Conservation (phyloP, 2,329 filamentous ascomycete species). For the Fusarium kyushuense region DNA sequence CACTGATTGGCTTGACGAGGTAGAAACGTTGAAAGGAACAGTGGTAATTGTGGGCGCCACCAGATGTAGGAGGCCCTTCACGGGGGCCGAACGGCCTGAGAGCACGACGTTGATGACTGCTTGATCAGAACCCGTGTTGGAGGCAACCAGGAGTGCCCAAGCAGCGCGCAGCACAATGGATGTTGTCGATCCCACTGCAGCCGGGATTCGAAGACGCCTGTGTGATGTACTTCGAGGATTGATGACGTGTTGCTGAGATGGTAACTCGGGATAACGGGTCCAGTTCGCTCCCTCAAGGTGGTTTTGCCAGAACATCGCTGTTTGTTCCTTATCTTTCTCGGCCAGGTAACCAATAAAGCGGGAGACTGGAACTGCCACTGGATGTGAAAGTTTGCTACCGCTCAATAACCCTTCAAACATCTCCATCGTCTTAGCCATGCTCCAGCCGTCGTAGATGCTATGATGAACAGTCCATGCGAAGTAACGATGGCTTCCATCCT, state of each 20-base stretch:
- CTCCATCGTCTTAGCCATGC: constrained; percentile 3
- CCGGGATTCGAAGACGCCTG: not conserved
- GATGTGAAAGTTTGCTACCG: not conserved
- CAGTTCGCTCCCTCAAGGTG: not conserved
- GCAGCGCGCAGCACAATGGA: constrained; percentile 6
- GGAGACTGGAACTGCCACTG: not conserved
- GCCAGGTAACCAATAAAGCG: constrained; percentile 2
- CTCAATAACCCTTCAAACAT: not conserved
- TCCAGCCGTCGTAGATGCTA: constrained; percentile 6
- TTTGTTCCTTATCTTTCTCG: constrained; percentile 1
- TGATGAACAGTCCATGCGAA: constrained; percentile 8
- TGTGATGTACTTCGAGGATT: constrained; percentile 4
- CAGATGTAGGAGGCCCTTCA: not conserved
- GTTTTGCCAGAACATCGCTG: constrained; percentile 1
- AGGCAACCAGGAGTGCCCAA: constrained; percentile 7
- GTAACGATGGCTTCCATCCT: not conserved
- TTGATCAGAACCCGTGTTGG: not conserved
- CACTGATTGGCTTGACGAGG: not conserved
- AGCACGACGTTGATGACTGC: constrained; percentile 1
- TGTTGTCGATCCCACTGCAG: not conserved
- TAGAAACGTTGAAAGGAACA: constrained; percentile 7
- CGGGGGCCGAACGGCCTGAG: not conserved
- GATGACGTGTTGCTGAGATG: constrained; percentile 5
- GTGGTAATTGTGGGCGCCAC: constrained; percentile 7
- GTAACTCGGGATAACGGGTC: constrained; percentile 1